Evolutionary conservation across 2,329 filamentous ascomycete genomes (phyloP), one percentile per base, ranked within the genome.

Genomic region (Fragosphaeria purpurea): DNA sequence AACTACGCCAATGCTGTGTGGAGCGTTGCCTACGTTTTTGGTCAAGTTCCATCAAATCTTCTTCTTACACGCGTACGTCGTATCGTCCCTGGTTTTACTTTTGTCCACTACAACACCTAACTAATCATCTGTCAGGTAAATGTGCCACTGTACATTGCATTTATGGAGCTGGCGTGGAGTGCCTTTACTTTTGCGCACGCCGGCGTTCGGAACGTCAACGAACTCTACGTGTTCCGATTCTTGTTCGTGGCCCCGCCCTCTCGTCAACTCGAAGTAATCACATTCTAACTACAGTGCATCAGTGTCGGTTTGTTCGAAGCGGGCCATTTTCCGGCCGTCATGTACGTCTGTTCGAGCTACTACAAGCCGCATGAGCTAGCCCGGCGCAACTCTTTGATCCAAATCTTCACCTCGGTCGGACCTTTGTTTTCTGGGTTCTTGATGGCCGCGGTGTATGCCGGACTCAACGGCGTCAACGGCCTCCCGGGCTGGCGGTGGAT

Each of bases 21-120:
- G 61, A 62, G 58, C 40, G 60, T 59, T 4, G 62, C 60, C 12
- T 63, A 64, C 40, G 59, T 64, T 4, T 55, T 63, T 42, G 62
- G 61, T 1, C 61, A 64, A 47, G 54, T 64, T 10, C 62, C 62
- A 7, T 77, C 74, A 41, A 82, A 81, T 56, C 62, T 83, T 9
- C 59, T 61, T 2, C 59, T 60, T 9, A 60, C 59, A 3, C 54
- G 59, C 32, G 56, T 59, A 63, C 59, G 53, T 63, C n/a, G 47
- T 7, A 9, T 33, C n/a, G n/a, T 77, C 77, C 5, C 68, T 22
- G 22, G 22, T 22, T 22, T 22, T 22, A 22, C 22, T 22, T 22
- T 22, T 22, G 22, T 85, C 3, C 76, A 83, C 60, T 80, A 81
- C 22, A 22, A 22, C 22, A 22, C 3, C 2, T 22, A 22, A 22